Evolutionary conservation across 192 early-diverging fungal genomes (phyloP).

Genomic region (Neocallimastix lanati): DNA sequence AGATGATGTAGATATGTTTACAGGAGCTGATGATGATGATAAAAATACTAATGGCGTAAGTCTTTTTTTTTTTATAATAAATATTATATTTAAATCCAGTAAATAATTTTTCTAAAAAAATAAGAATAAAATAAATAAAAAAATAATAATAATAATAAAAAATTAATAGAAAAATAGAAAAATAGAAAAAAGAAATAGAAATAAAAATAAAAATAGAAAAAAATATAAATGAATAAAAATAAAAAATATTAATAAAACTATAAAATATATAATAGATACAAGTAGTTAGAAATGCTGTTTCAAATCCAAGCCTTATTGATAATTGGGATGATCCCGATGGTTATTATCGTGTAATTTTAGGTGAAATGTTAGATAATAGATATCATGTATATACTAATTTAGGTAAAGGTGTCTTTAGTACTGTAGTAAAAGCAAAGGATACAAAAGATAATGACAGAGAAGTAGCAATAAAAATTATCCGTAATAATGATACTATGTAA

Average conservation of each 20-base stretch:
- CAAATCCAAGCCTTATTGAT: slow-evolving; percentile 44
- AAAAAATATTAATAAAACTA: too few species aligned
- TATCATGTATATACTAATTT: slow-evolving; percentile 71
- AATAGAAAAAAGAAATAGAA: too few species aligned
- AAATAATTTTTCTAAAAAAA: too few species aligned
- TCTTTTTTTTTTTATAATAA: too few species aligned
- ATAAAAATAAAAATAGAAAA: too few species aligned
- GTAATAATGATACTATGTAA: slow-evolving; percentile 86
- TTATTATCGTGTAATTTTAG: slow-evolving; percentile 82
- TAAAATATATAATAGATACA: slow-evolving; percentile 21
- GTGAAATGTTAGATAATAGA: slow-evolving; percentile 68
- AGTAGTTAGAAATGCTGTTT: slow-evolving; percentile 14
- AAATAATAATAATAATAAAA: too few species aligned
- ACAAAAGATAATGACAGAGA: slow-evolving; percentile 43
- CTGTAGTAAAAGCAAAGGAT: slow-evolving; percentile 77
- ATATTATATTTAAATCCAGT: too few species aligned
- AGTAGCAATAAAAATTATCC: slow-evolving; percentile 90
- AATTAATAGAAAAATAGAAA: too few species aligned
- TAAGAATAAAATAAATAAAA: too few species aligned
- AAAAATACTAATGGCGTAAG: slow-evolving; percentile 1
- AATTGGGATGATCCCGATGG: slow-evolving; percentile 96
- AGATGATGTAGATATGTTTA: slow-evolving; percentile 47
- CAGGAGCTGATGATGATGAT: slow-evolving; percentile 6
- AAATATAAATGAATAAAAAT: too few species aligned
- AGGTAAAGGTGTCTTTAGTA: slow-evolving; percentile 89